These are phyloP conservation scores for Teunomyces cretensis DNA, from an alignment of 805 yeast species.

Conservation along the genomic window DNA sequence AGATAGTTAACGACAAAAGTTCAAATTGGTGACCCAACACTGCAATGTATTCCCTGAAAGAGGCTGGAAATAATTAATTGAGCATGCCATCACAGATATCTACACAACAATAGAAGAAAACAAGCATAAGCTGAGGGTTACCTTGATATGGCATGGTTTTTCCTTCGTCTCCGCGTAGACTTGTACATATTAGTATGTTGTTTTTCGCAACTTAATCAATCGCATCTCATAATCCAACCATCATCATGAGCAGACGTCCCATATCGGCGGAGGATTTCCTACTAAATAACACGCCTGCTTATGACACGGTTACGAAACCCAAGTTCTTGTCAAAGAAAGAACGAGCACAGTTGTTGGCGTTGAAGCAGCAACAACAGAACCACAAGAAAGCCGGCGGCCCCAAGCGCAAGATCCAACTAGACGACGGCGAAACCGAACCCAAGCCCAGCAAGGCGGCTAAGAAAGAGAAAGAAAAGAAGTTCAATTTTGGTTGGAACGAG, in stretches of 20 bases:
- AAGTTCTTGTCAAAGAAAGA: constrained; percentile 21
- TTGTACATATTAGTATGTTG: too few species aligned
- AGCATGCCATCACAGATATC: too few species aligned
- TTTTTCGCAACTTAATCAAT: constrained; percentile 3
- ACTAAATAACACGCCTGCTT: constrained; percentile 8
- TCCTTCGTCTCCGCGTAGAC: too few species aligned
- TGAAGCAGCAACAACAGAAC: constrained; percentile 6
- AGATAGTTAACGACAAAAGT: too few species aligned
- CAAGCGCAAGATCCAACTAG: constrained; percentile 1
- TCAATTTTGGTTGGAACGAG: constrained; percentile 68
- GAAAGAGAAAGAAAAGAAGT: constrained; percentile 31
- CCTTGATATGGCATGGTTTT: too few species aligned
- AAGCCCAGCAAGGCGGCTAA: background rate
- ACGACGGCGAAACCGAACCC: background rate
- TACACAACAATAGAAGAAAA: too few species aligned
- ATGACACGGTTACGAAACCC: constrained; percentile 13
- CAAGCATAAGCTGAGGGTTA: too few species aligned
- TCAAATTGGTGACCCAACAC: too few species aligned
- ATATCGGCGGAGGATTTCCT: constrained; percentile 24
- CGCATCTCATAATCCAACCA: background rate
- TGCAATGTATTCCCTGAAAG: too few species aligned
- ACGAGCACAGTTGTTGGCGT: constrained; percentile 12
- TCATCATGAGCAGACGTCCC: constrained; percentile 22
- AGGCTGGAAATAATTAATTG: too few species aligned
- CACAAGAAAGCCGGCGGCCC: background rate